Evolutionary conservation across 2,329 filamentous ascomycete genomes (phyloP), one percentile per base, ranked within the genome.

Genomic region (Trichophyton rubrum): DNA sequence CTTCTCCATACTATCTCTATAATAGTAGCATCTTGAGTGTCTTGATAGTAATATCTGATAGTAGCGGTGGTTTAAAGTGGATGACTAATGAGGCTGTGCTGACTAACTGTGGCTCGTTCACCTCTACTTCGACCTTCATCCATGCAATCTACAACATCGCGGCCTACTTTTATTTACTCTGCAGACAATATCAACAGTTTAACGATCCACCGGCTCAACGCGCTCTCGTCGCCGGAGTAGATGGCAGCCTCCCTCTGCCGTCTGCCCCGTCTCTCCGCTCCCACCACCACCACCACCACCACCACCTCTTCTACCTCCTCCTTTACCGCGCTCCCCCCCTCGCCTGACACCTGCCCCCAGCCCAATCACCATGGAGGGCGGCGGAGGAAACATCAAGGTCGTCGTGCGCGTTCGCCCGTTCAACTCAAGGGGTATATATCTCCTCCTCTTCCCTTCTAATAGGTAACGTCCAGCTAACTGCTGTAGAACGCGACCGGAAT

Each of bases 351-450:
- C 5, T n/a, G 1, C 45, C 20, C n/a, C 22, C 45, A 13, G 15
- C 45, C 20, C 45, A 49, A 15, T 22, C 27, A 30, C n/a, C 27
- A 57, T 57, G 55, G 55, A 57, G 55, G 81, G 82, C 68, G 89
- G 89, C 71, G 90, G 88, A 77, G 91, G 93, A 72, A 99, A 99
- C 73, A 99, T 99, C 76, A 99, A 99, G 86, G 93, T 99, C 79
- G 93, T 99, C 80, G 93, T 99, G 80, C 85, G 93, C 78, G 86
- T 88, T 69, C 85, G 93, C 73, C 93, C 93, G 58, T 99, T 99
- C 79, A 99, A 99, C 75, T 85, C 85, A 71, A 85, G 91, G 92
- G 90, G 90, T 92, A 80, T 27, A 7, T 9, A 13, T 8, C 2
- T 56, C 27, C 24, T 13, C 4, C 33, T 13, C 9, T 13, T 13